These are phyloP conservation scores for Tetramitus jugosus DNA, from an alignment of 208 protist genomes.

Conservation along the genomic window DNA sequence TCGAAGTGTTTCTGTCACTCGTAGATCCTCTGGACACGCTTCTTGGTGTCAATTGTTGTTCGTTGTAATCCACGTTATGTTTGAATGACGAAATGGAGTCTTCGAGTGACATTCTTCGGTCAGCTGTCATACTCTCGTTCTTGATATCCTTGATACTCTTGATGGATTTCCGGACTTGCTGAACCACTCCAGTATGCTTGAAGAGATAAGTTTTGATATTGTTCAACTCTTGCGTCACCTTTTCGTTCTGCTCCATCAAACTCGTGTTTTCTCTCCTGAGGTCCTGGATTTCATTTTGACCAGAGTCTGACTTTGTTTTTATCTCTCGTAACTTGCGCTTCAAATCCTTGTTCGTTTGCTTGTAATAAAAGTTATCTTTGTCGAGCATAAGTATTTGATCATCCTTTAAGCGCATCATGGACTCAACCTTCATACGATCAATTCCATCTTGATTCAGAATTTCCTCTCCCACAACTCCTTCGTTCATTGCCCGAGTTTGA, in stretches of 20 bases:
- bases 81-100: too few species aligned
- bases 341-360: neutral
- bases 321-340: slow-evolving; percentile 5
- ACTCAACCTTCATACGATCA: too few species aligned
- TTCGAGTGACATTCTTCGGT: too few species aligned
- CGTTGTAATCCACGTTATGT: too few species aligned
- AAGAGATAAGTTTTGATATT: neutral
- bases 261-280: neutral
- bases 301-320: neutral
- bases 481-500: too few species aligned
- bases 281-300: neutral
- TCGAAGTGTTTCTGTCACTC: too few species aligned
- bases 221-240: neutral
- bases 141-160: too few species aligned
- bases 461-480: too few species aligned
- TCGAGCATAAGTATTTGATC: slow-evolving; percentile 15
- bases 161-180: too few species aligned
- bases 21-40: too few species aligned
- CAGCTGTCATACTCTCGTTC: too few species aligned
- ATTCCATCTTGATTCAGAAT: neutral
- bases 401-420: neutral
- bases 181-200: neutral
- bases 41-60: too few species aligned
- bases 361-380: slow-evolving; percentile 14
- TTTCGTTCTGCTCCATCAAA: neutral